phyloP scores from a whole-genome alignment of 352 stramenopile species.

The Pilasporangium apinafurcum region DNA sequence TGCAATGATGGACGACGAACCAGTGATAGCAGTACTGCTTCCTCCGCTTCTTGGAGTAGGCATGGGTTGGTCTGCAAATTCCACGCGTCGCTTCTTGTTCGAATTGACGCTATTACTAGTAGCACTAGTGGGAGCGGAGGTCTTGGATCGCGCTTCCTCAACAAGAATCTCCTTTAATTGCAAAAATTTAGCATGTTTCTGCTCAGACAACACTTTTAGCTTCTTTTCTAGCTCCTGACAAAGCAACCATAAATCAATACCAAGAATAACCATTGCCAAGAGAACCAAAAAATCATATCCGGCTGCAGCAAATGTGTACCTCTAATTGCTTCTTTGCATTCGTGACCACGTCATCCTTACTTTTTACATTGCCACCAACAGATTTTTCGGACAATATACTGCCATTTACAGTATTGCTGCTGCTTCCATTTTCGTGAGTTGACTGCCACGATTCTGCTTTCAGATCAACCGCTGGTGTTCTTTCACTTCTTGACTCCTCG shows the following conservation, averaged over 20 bases:
- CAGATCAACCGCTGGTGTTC: not conserved
- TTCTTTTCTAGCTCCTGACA: conserved; percentile 43
- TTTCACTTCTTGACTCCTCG: conserved; percentile 6
- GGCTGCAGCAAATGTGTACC: conserved; percentile 2
- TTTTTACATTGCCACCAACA: not conserved
- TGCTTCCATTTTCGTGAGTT: conserved; percentile 11
- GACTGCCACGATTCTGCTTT: conserved; percentile 1
- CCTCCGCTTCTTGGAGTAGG: conserved; percentile 7
- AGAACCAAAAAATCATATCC: not conserved
- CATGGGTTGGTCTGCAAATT: conserved; percentile 8
- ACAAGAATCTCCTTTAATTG: conserved; percentile 70
- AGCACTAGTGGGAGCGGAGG: conserved; percentile 4
- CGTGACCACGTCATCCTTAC: conserved; percentile 9
- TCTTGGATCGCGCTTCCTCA: conserved; percentile 52
- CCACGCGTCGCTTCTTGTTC: conserved; percentile 29
- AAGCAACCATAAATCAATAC: not conserved
- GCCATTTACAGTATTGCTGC: too few species aligned
- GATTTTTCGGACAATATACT: too few species aligned
- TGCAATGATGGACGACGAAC: too few species aligned
- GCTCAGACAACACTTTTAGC: conserved; percentile 41
- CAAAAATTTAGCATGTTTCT: conserved; percentile 71
- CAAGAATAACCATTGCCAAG: too few species aligned
- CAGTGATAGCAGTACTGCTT: too few species aligned
- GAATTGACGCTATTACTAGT: not conserved
- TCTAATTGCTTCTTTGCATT: conserved; percentile 23